phyloP scores from a whole-genome alignment of 73 alveolate species.

The Breviolum minutum region DNA sequence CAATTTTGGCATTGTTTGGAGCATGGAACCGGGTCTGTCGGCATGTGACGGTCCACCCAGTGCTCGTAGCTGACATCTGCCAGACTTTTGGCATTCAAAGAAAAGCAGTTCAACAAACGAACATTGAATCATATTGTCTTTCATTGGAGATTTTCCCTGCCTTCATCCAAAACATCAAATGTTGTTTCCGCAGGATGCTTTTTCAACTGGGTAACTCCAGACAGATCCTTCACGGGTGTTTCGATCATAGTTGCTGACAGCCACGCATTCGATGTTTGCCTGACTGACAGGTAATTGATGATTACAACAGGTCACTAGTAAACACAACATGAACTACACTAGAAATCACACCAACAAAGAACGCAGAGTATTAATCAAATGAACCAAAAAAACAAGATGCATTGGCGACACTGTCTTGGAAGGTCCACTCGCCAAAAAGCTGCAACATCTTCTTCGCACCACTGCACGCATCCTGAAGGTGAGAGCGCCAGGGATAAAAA shows the following conservation, averaged over 20 bases:
- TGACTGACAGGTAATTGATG: not conserved
- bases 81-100: not conserved
- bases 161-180: not conserved
- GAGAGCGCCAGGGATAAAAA: not conserved
- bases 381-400: not conserved
- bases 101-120: not conserved
- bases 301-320: not conserved
- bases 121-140: too few species aligned
- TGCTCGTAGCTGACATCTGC: not conserved
- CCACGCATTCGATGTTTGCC: not conserved
- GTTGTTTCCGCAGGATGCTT: not conserved
- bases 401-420: not conserved
- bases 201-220: not conserved
- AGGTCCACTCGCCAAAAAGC: not conserved
- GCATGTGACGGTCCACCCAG: not conserved
- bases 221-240: not conserved
- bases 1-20: not conserved
- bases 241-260: too few species aligned
- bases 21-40: too few species aligned
- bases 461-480: not conserved
- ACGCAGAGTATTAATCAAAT: not conserved
- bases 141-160: not conserved
- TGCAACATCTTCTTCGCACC: not conserved
- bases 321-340: not conserved
- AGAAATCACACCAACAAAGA: not conserved